These are phyloP conservation scores for Coffea humblotiana DNA, from an alignment of 305 asterid genomes.

Conservation along the genomic window DNA sequence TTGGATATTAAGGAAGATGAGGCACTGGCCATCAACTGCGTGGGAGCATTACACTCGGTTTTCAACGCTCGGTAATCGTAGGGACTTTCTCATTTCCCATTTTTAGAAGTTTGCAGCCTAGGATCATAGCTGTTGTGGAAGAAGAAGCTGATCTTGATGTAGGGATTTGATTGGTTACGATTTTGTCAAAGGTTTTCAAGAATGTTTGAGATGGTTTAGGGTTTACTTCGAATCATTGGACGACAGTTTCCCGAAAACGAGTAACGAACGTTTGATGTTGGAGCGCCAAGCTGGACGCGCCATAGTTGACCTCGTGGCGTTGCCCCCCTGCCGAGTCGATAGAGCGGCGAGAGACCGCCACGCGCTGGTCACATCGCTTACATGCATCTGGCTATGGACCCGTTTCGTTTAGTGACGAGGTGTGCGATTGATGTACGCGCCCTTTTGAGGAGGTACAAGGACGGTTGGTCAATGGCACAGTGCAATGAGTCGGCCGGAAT, in stretches of 20 bases:
- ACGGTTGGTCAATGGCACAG: constrained; percentile 89
- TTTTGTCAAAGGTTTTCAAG: constrained; percentile 68
- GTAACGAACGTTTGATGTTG: constrained; percentile 90
- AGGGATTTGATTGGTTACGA: constrained; percentile 60
- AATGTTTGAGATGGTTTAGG: constrained; percentile 91
- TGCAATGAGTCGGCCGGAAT: constrained; percentile 76
- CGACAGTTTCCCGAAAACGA: constrained; percentile 61
- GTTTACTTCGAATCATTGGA: constrained; percentile 93
- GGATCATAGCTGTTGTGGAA: constrained; percentile 74
- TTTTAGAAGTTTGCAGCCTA: constrained; percentile 61
- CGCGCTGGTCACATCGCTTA: constrained; percentile 72
- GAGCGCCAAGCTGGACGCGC: constrained; percentile 91
- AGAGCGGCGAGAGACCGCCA: constrained; percentile 85
- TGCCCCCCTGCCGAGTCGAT: constrained; percentile 60
- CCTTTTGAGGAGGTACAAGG: constrained; percentile 82
- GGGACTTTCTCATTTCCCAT: constrained; percentile 63
- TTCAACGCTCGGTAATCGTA: constrained; percentile 33
- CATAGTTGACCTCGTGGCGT: constrained; percentile 78
- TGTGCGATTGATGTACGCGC: constrained; percentile 89
- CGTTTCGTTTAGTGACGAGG: constrained; percentile 64
- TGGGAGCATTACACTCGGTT: constrained; percentile 71
- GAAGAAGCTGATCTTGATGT: constrained; percentile 92
- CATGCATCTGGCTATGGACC: constrained; percentile 63
- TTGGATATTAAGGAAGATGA: constrained; percentile 67
- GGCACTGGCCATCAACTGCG: constrained; percentile 73